These are phyloP conservation scores for Aschersonia sp. DNA, from an alignment of 2,329 filamentous ascomycete species.

Conservation along the genomic window DNA sequence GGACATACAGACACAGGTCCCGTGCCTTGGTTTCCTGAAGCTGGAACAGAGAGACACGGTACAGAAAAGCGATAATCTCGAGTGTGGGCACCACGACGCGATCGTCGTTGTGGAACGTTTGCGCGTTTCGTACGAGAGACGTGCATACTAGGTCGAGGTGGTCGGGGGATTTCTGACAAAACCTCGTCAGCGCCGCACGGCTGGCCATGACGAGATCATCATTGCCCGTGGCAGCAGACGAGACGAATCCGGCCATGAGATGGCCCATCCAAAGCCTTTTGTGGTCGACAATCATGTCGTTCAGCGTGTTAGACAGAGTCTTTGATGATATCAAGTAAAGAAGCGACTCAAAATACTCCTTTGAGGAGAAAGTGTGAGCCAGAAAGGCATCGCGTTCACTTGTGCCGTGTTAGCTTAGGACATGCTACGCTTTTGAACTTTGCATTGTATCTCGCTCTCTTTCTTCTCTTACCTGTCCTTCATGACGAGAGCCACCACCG, in stretches of 20 bases:
- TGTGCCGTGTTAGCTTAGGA: not conserved
- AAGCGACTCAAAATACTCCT: slow-evolving; percentile 41
- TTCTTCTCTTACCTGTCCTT: slow-evolving; percentile 26
- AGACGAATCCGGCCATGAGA: slow-evolving; percentile 54
- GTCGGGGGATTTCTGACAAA: slow-evolving; percentile 26
- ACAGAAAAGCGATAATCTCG: slow-evolving; percentile 63
- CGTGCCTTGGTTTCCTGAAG: slow-evolving; percentile 27
- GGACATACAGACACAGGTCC: slow-evolving; percentile 52
- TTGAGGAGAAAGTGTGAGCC: slow-evolving; percentile 39
- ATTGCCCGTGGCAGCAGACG: slow-evolving; percentile 64
- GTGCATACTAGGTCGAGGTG: slow-evolving; percentile 30
- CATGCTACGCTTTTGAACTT: not conserved
- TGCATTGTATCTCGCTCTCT: not conserved
- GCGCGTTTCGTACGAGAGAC: slow-evolving; percentile 40
- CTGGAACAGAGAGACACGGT: slow-evolving; percentile 44
- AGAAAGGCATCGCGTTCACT: slow-evolving; percentile 22
- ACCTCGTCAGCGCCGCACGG: slow-evolving; percentile 46
- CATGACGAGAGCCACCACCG: slow-evolving; percentile 32
- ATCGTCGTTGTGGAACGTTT: slow-evolving; percentile 43
- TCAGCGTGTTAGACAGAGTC: slow-evolving; percentile 18
- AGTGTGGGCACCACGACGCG: slow-evolving; percentile 61
- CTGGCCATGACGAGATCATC: slow-evolving; percentile 60
- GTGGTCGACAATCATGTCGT: slow-evolving; percentile 16
- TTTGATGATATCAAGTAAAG: slow-evolving; percentile 28
- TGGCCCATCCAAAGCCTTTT: slow-evolving; percentile 27